Percentiles rank a stretch among this genome's conserved stretches.
Conservation (phyloP, 1,284 basidiomycete species). For the Athelia psychrophila region DNA sequence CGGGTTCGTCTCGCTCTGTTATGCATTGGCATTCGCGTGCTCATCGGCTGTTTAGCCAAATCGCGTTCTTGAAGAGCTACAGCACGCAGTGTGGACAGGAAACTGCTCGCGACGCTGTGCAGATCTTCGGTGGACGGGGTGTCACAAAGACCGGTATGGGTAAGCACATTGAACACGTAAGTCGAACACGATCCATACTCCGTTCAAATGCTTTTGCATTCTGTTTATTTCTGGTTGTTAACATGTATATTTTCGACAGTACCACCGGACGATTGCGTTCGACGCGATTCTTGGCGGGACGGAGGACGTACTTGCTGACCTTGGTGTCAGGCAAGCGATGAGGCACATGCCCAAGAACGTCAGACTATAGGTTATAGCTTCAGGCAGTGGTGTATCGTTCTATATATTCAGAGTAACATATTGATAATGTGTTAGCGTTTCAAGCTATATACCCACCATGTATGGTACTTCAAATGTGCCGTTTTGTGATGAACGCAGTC, state of each 20-base stretch:
- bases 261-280: conserved; percentile 64
- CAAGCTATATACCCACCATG: too few relatives aligned
- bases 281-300: conserved; percentile 69
- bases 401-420: too few relatives aligned
- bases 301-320: conserved; percentile 63
- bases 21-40: background rate
- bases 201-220: conserved; percentile 4
- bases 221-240: conserved; percentile 1
- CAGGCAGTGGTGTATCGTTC: too few relatives aligned
- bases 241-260: conserved; percentile 42
- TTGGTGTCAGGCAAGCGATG: conserved; percentile 66
- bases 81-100: conserved; percentile 65
- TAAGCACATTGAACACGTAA: conserved; percentile 64
- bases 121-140: conserved; percentile 80
- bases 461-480: too few relatives aligned
- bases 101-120: conserved; percentile 77
- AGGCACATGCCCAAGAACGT: conserved; percentile 60
- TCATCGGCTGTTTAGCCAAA: conserved; percentile 45
- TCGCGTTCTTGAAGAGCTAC: conserved; percentile 78
- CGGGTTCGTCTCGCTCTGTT: conserved; percentile 39
- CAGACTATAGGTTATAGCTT: conserved; percentile 38
- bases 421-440: too few relatives aligned
- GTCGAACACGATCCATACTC: conserved; percentile 31
- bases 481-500: too few relatives aligned
- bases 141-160: conserved; percentile 78